Evolutionary conservation across 305 asterid genomes (phyloP).

Genomic region (Solanum aculeatissimum): DNA sequence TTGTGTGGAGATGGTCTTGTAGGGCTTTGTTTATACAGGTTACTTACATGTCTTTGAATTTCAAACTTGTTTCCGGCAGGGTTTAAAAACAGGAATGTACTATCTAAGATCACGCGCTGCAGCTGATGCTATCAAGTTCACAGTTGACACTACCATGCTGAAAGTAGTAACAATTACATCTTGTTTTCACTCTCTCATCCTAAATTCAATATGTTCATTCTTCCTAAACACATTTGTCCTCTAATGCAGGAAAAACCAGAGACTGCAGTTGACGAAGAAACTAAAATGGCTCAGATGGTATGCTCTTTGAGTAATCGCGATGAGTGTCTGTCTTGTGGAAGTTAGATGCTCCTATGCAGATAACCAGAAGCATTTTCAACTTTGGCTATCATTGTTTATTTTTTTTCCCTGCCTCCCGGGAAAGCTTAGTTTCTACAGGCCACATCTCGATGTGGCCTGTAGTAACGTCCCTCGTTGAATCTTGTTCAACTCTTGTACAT

Average conservation of each 20-base stretch:
- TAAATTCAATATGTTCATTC: background rate
- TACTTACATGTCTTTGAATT: background rate
- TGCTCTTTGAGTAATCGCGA: constrained; percentile 74
- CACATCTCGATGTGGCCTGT: background rate
- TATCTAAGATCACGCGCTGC: constrained; percentile 92
- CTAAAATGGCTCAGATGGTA: constrained; percentile 68
- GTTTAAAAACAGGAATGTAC: constrained; percentile 93
- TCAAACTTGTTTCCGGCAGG: constrained; percentile 23
- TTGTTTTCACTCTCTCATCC: background rate
- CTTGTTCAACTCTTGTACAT: background rate
- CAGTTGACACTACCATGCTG: constrained; percentile 62
- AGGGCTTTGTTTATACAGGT: background rate
- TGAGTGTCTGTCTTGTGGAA: constrained; percentile 85
- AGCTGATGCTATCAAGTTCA: constrained; percentile 93
- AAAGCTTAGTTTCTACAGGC: background rate
- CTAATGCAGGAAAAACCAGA: constrained; percentile 41
- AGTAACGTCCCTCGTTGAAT: background rate
- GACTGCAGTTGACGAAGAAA: constrained; percentile 30
- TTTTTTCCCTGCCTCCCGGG: background rate
- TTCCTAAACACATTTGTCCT: background rate
- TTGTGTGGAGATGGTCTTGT: background rate
- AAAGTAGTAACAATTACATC: constrained; percentile 23
- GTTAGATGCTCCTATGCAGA: constrained; percentile 12
- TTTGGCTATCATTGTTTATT: background rate
- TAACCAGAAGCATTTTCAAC: background rate